Conservation (phyloP, 1,284 basidiomycete genomes). For the Sanguinoderma infundibulare region DNA sequence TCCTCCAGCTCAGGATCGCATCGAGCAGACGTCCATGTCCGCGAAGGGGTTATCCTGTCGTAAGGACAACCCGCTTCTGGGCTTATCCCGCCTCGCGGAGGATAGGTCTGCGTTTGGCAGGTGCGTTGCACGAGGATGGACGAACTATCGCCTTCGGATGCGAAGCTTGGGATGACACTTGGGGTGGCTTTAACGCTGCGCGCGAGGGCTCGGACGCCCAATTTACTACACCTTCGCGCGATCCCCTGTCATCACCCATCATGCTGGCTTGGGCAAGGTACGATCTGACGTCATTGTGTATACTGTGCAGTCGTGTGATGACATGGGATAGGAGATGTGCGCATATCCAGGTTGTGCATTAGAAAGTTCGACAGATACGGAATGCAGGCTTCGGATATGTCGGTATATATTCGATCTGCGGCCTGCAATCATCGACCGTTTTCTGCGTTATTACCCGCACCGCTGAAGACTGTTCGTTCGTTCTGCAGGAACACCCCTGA, state of each 20-base stretch:
- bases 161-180: not conserved
- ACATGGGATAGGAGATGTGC: too few species aligned
- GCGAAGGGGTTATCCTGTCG: not conserved
- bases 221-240: not conserved
- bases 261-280: too few species aligned
- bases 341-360: too few species aligned
- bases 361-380: too few species aligned
- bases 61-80: not conserved
- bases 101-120: not conserved
- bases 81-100: not conserved
- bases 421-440: too few species aligned
- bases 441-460: too few species aligned
- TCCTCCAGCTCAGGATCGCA: too few species aligned
- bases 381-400: too few species aligned
- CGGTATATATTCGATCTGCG: too few species aligned
- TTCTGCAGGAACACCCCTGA: not conserved
- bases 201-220: not conserved
- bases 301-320: too few species aligned
- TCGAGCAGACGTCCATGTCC: not conserved
- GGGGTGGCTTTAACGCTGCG: not conserved
- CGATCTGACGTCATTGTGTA: too few species aligned
- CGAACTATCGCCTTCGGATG: not conserved
- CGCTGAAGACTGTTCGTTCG: not conserved
- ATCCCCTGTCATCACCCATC: not conserved
- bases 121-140: not conserved